Evolutionary conservation across 495 filamentous ascomycete species (phyloP).

Genomic region (Aspergillus nanangensis): DNA sequence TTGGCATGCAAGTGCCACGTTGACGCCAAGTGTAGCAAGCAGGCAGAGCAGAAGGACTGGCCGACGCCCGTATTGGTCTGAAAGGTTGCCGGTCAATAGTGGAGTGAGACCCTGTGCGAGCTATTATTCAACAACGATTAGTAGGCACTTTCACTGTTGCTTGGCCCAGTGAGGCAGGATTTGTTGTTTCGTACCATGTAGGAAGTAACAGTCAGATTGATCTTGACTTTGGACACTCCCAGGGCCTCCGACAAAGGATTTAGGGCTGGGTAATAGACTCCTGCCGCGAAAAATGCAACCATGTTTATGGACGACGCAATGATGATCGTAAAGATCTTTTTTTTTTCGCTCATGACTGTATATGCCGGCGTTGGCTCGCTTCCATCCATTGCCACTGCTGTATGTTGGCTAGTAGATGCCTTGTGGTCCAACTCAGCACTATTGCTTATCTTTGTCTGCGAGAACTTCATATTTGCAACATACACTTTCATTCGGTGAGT

Average conservation of each 20-base stretch:
- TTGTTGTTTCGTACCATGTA: slow-evolving; percentile 54
- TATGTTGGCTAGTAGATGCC: too few species aligned
- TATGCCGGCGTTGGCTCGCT: too few species aligned
- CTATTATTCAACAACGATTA: slow-evolving; percentile 7
- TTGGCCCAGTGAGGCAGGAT: neutral
- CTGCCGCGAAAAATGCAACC: slow-evolving; percentile 59
- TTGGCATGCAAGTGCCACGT: slow-evolving; percentile 35
- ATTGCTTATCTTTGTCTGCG: too few species aligned
- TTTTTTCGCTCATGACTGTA: too few species aligned
- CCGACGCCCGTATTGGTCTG: slow-evolving; percentile 34
- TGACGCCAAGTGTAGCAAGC: slow-evolving; percentile 29
- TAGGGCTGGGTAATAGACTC: slow-evolving; percentile 67
- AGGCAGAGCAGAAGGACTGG: slow-evolving; percentile 33
- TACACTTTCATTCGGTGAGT: too few species aligned
- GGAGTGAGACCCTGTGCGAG: slow-evolving; percentile 38
- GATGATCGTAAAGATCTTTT: neutral
- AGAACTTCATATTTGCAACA: too few species aligned
- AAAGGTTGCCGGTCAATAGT: slow-evolving; percentile 32
- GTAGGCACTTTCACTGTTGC: neutral
- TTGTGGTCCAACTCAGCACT: too few species aligned
- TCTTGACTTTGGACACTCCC: slow-evolving; percentile 47
- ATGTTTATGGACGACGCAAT: slow-evolving; percentile 29
- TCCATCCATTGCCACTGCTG: too few species aligned
- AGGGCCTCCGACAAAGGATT: slow-evolving; percentile 49
- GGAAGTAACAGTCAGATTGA: slow-evolving; percentile 61